Evolutionary conservation across 257 asterid genomes (phyloP).

Genomic region (Osmanthus fragrans): DNA sequence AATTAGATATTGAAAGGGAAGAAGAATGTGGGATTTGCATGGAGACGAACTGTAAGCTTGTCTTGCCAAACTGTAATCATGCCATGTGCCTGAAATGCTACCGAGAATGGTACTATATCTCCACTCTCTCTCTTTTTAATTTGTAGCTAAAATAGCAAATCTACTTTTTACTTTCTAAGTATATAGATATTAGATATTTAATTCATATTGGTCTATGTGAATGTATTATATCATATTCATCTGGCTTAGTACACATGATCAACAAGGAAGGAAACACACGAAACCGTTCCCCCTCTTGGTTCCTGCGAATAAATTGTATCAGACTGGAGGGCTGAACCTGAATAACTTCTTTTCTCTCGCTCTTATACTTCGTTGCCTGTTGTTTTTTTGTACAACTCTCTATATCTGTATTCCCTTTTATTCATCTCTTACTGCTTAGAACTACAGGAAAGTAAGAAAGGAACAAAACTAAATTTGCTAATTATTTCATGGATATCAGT

Average conservation of each 20-base stretch:
- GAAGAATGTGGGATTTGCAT: slow-evolving; percentile 98
- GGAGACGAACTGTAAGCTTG: slow-evolving; percentile 83
- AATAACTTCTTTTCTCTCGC: not conserved
- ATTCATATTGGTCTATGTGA: not conserved
- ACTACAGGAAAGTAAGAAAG: not conserved
- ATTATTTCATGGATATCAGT: not conserved
- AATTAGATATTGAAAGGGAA: slow-evolving; percentile 80
- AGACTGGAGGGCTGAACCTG: not conserved
- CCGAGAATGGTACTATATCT: slow-evolving; percentile 72
- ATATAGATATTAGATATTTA: not conserved
- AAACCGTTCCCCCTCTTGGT: not conserved
- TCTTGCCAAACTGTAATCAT: slow-evolving; percentile 84
- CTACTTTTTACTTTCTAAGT: not conserved
- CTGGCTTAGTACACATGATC: not conserved
- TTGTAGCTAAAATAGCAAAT: not conserved
- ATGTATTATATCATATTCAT: not conserved
- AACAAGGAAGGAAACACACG: not conserved
- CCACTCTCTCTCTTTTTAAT: not conserved
- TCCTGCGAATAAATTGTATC: not conserved
- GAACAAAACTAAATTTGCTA: not conserved
- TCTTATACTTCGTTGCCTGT: not conserved
- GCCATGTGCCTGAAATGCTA: slow-evolving; percentile 93
- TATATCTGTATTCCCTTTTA: not conserved
- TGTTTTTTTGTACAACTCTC: not conserved
- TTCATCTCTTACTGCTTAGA: not conserved